A percentile compares a stretch with the other conserved stretches of the same genome.
phyloP scores from a whole-genome alignment of 352 stramenopile species.

The Stramenopiles sp. region DNA sequence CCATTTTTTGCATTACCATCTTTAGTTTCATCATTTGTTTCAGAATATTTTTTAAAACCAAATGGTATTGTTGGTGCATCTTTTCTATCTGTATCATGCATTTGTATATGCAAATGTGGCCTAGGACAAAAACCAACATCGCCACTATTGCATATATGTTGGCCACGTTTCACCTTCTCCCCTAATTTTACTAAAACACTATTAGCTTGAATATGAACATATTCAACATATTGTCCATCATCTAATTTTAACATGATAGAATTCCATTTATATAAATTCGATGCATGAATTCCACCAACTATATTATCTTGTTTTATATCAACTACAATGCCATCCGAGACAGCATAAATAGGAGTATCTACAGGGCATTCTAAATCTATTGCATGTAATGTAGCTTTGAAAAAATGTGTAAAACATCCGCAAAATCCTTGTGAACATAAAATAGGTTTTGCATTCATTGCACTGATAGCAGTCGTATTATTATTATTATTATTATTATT shows the following conservation, averaged over 20 bases:
- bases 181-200: slow-evolving; percentile 23
- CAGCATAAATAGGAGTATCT: slow-evolving; percentile 31
- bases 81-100: too few species aligned
- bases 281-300: slow-evolving; percentile 30
- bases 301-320: slow-evolving; percentile 18
- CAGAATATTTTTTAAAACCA: too few species aligned
- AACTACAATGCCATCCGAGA: slow-evolving; percentile 26
- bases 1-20: too few species aligned
- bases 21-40: too few species aligned
- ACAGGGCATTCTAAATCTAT: slow-evolving; percentile 38
- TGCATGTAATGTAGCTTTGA: slow-evolving; percentile 35
- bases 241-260: slow-evolving; percentile 30
- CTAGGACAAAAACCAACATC: slow-evolving; percentile 33
- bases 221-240: slow-evolving; percentile 25
- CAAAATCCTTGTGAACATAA: slow-evolving; percentile 35
- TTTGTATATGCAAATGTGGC: slow-evolving; percentile 33
- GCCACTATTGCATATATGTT: slow-evolving; percentile 30
- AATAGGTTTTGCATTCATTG: slow-evolving; percentile 20
- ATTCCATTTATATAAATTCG: slow-evolving; percentile 40
- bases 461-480: too few species aligned
- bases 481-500: too few species aligned
- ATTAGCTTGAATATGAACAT: slow-evolving; percentile 33
- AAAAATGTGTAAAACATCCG: slow-evolving; percentile 40
- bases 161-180: slow-evolving; percentile 26
- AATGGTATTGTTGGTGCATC: too few species aligned